Conservation (phyloP, 2,329 filamentous ascomycete species). For the Xylaria sp. region DNA sequence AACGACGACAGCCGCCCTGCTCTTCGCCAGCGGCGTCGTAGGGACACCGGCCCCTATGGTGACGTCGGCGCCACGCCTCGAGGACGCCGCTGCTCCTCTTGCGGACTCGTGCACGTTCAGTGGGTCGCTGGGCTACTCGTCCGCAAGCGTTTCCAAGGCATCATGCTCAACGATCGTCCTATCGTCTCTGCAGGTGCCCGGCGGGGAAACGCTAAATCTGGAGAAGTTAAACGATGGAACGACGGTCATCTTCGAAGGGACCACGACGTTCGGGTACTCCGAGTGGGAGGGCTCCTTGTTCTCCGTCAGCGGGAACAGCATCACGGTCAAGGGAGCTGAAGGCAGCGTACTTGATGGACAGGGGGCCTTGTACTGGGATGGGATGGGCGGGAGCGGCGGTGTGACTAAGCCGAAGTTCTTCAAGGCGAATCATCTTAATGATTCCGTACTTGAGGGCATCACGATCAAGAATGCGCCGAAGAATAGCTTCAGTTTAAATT, state of each 20-base stretch:
- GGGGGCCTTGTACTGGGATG: constrained; percentile 70
- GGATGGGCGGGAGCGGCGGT: constrained; percentile 68
- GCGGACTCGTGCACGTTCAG: constrained; percentile 64
- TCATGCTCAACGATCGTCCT: constrained; percentile 66
- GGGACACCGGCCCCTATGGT: constrained; percentile 23
- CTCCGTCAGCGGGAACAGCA: constrained; percentile 66
- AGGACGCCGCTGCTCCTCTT: constrained; percentile 27
- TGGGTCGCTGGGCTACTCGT: constrained; percentile 53
- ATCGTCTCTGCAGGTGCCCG: constrained; percentile 65
- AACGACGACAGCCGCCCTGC: neutral
- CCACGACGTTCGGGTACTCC: constrained; percentile 73
- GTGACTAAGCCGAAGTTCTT: constrained; percentile 75
- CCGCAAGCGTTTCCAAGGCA: constrained; percentile 60
- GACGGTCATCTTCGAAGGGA: constrained; percentile 69
- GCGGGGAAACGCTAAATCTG: constrained; percentile 67
- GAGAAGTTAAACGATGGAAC: constrained; percentile 43
- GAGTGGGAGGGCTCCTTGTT: constrained; percentile 74
- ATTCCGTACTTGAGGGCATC: constrained; percentile 56
- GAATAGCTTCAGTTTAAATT: constrained; percentile 57
- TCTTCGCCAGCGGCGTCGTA: constrained; percentile 3
- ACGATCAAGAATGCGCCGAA: constrained; percentile 62
- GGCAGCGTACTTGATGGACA: constrained; percentile 67
- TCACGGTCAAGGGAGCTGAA: constrained; percentile 63
- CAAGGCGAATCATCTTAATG: constrained; percentile 62
- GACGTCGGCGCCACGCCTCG: constrained; percentile 31